Conservation (phyloP, 768 basidiomycete genomes). For the Kwoniella bestiolae region DNA sequence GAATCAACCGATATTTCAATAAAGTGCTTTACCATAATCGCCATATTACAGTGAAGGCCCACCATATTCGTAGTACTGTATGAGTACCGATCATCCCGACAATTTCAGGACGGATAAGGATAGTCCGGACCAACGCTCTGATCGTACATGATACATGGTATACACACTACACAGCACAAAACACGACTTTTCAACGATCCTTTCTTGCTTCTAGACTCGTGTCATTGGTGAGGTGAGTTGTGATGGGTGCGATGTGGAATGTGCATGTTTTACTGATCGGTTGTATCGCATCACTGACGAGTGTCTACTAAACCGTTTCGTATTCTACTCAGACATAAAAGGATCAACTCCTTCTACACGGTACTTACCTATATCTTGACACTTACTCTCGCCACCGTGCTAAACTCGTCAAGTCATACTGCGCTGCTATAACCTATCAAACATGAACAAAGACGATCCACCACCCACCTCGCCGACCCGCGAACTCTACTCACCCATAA, state of each 20-base stretch:
- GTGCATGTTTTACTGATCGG: not conserved
- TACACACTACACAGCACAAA: not conserved
- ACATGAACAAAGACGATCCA: not conserved
- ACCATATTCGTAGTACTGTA: not conserved
- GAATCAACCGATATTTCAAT: too few species aligned
- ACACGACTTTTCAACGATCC: not conserved
- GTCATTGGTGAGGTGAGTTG: not conserved
- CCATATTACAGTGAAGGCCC: too few species aligned
- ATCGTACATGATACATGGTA: not conserved
- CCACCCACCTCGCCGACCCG: not conserved
- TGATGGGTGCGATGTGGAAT: not conserved
- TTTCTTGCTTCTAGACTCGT: not conserved
- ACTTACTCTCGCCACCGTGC: too few species aligned
- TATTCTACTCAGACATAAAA: too few species aligned
- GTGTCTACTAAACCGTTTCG: not conserved
- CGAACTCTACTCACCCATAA: not conserved
- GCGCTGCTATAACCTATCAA: not conserved
- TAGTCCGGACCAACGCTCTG: too few species aligned
- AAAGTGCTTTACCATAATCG: too few species aligned
- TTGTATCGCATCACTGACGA: not conserved
- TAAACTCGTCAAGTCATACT: too few species aligned
- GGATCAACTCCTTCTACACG: too few species aligned
- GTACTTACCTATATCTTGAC: too few species aligned
- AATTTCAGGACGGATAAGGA: too few species aligned
- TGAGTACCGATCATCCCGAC: too few species aligned